Evolutionary conservation across 2,329 filamentous ascomycete species (phyloP), one percentile per base, ranked within the genome.

Genomic region (Xylariomycetidae sp.): DNA sequence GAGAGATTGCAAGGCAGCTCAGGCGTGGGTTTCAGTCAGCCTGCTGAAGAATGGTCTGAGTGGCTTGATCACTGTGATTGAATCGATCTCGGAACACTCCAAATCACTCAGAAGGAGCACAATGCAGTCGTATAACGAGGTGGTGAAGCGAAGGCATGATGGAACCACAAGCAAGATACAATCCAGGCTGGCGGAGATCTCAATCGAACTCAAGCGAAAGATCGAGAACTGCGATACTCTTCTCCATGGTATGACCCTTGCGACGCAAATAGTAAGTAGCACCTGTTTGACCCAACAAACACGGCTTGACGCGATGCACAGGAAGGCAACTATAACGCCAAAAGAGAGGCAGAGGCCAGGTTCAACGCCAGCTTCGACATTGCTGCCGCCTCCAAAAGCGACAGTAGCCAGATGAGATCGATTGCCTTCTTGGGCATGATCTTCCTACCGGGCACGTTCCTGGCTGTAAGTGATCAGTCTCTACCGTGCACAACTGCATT

Each of bases 391-490:
- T 37, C 47, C 1, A 45, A 39, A 25, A 38, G 27, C 15, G 48
- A 50, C 15, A 40, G 47, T 16, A 42, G 28, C 19, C 34, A 44
- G 7, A 49, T 49, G 47, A 32, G 35, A n/a, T 36, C 31, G 12
- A 44, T 44, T 4, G 19, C 34, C 6, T 29, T 35, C 16, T 27
- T 44, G 8, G 47, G 47, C 2, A 48, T 45, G 47, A 37, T 48
- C 3, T 49, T 51, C 18, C 37, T 51, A 4, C 43, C 48, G 1
- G 46, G 39, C 2, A 50, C 47, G 1, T 50, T 49, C 29, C 34
- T 51, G 4, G 47, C 47, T 3, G 47, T 50, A 29, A 40, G 47
- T 34, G 7, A n/a, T 16, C 4, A 23, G 6, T 10, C 16, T 16
- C 12, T 16, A 15, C n/a, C 10, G 23, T 17, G 7, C 17, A 13